phyloP scores from a whole-genome alignment of 768 basidiomycete species.

The Suillus cothurnatus region DNA sequence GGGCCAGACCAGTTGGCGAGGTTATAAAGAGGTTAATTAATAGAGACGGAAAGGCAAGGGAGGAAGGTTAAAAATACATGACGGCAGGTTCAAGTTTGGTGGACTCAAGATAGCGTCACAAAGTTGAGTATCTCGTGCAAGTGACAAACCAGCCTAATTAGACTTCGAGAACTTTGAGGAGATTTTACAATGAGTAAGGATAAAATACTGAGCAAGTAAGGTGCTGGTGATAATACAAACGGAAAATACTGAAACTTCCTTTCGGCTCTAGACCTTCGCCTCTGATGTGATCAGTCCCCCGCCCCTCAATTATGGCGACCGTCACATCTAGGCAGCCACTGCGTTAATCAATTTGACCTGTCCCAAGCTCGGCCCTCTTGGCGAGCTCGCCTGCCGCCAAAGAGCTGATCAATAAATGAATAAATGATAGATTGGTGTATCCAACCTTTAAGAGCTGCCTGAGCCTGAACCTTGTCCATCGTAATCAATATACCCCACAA shows the following conservation, averaged over 20 bases:
- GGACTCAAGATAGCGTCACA: not conserved
- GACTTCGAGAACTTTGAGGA: not conserved
- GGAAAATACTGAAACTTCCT: not conserved
- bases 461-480: no score
- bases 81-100: not conserved
- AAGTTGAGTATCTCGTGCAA: not conserved
- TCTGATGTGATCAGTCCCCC: no score
- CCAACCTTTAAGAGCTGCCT: no score
- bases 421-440: no score
- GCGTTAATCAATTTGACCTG: no score
- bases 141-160: not conserved
- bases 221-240: not conserved
- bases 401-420: no score
- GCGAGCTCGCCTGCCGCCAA: no score
- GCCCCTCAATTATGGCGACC: not conserved
- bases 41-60: not conserved
- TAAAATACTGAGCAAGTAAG: not conserved
- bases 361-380: no score
- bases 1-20: not conserved
- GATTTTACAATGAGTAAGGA: not conserved
- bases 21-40: not conserved
- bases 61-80: not conserved
- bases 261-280: no score
- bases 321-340: not conserved
- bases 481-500: no score